Conservation (phyloP, 2,329 filamentous ascomycete species). For the Zymoseptoria passerinii region DNA sequence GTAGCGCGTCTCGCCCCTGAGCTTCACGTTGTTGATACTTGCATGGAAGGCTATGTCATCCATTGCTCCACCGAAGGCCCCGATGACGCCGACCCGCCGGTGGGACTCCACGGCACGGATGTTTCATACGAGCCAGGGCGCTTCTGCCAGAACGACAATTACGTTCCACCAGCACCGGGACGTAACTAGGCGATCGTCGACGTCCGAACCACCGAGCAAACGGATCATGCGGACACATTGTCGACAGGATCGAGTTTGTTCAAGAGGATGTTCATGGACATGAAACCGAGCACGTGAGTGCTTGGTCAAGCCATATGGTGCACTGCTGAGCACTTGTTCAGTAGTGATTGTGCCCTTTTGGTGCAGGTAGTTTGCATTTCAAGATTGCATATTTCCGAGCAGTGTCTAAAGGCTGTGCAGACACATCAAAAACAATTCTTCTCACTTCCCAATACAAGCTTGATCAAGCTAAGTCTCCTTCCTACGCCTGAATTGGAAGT, state of each 20-base stretch:
- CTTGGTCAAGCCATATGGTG: too few species aligned
- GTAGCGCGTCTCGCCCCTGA: neutral
- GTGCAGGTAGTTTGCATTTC: too few species aligned
- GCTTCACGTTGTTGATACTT: neutral
- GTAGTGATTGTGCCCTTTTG: too few species aligned
- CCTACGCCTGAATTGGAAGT: too few species aligned
- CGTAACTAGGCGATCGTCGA: neutral
- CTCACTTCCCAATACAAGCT: too few species aligned
- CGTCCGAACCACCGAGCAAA: too few species aligned
- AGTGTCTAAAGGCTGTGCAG: neutral
- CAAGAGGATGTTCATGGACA: too few species aligned
- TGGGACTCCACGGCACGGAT: neutral
- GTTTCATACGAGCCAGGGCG: neutral
- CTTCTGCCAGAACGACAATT: neutral
- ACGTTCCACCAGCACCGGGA: neutral
- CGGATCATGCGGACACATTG: neutral
- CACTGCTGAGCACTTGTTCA: neutral
- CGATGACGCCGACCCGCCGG: neutral
- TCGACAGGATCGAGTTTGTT: neutral
- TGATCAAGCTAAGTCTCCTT: too few species aligned
- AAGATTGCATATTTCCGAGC: neutral
- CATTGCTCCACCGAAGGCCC: neutral
- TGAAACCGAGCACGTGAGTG: too few species aligned
- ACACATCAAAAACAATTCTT: too few species aligned
- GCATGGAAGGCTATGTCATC: neutral